A percentile compares a stretch with the other conserved stretches of the same genome.
Conservation (phyloP, 306 rosid species). For the Vigna mungo region DNA sequence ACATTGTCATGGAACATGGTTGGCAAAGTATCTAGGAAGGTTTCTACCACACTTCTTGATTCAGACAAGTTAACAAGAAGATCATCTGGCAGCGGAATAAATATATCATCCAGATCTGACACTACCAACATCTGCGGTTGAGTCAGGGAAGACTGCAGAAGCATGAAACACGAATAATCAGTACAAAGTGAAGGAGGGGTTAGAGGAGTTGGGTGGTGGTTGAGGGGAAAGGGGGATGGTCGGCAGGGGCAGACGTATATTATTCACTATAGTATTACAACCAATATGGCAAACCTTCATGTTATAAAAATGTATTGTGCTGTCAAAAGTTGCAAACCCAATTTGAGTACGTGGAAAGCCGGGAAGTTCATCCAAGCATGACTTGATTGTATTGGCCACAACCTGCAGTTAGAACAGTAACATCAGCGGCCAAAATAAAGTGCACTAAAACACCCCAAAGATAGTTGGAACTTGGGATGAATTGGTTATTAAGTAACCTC, state of each 20-base stretch:
- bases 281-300: slow-evolving; percentile 74
- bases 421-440: slow-evolving; percentile 29
- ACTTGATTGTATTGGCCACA: slow-evolving; percentile 88
- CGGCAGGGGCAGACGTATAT: neutral
- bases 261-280: slow-evolving; percentile 26
- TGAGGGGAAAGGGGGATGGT: too few species aligned
- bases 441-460: slow-evolving; percentile 23
- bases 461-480: slow-evolving; percentile 5
- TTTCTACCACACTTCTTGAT: slow-evolving; percentile 93
- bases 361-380: slow-evolving; percentile 93
- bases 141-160: slow-evolving; percentile 84
- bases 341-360: slow-evolving; percentile 98
- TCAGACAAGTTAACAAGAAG: slow-evolving; percentile 97
- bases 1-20: slow-evolving; percentile 91
- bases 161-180: slow-evolving; percentile 48
- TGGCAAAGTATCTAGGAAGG: slow-evolving; percentile 94
- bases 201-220: too few species aligned
- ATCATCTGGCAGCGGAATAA: slow-evolving; percentile 98
- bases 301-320: slow-evolving; percentile 95
- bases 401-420: slow-evolving; percentile 60
- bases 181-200: slow-evolving; percentile 1
- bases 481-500: slow-evolving; percentile 15
- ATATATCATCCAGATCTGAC: slow-evolving; percentile 95
- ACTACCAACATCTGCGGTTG: slow-evolving; percentile 99
- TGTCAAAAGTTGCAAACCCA: slow-evolving; percentile 98